Conservation (phyloP, 352 stramenopile species). For the Pythium folliculosum region DNA sequence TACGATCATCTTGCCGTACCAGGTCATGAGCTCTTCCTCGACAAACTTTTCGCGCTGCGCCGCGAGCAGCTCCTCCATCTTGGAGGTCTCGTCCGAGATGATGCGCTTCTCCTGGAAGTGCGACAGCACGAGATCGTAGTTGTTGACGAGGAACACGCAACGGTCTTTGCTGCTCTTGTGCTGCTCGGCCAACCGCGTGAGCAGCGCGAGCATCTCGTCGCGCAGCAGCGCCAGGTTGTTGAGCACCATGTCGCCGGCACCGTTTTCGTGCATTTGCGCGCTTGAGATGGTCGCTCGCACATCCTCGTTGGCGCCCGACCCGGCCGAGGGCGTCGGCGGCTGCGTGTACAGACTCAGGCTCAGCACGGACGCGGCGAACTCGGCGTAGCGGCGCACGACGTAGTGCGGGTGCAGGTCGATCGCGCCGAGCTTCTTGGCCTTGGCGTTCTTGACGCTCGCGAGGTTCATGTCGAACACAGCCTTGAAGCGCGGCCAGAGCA, state of each 20-base stretch:
- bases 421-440: slow-evolving; percentile 89
- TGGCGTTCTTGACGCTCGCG: slow-evolving; percentile 87
- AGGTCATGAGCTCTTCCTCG: slow-evolving; percentile 93
- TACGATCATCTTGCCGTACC: slow-evolving; percentile 96
- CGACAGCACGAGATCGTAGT: slow-evolving; percentile 95
- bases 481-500: slow-evolving; percentile 98
- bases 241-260: slow-evolving; percentile 92
- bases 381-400: slow-evolving; percentile 95
- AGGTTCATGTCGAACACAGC: slow-evolving; percentile 96
- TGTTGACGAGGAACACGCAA: slow-evolving; percentile 98
- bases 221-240: slow-evolving; percentile 88
- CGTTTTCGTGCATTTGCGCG: slow-evolving; percentile 82
- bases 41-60: slow-evolving; percentile 96
- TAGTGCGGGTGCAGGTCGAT: slow-evolving; percentile 97
- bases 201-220: slow-evolving; percentile 76
- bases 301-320: slow-evolving; percentile 30
- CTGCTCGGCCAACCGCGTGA: slow-evolving; percentile 89
- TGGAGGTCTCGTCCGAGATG: slow-evolving; percentile 92
- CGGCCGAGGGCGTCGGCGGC: slow-evolving; percentile 25
- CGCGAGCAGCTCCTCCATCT: slow-evolving; percentile 94
- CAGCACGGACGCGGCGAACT: slow-evolving; percentile 96
- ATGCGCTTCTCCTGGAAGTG: slow-evolving; percentile 96
- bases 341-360: slow-evolving; percentile 87
- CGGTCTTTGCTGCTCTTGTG: slow-evolving; percentile 93
- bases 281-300: slow-evolving; percentile 44